phyloP scores from a whole-genome alignment of 306 rosid genomes.

The Arachis stenosperma region DNA sequence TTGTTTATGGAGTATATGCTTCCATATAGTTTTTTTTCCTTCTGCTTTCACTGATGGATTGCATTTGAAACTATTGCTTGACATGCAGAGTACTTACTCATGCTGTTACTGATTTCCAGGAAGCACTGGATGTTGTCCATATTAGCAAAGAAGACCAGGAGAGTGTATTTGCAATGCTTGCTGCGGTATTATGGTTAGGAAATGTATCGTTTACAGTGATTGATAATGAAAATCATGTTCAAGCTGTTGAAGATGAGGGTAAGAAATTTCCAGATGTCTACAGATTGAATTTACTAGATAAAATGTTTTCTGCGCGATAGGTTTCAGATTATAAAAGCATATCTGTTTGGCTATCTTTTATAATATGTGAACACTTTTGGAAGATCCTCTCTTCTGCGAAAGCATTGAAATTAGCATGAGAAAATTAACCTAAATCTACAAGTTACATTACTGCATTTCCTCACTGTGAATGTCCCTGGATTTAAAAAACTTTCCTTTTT shows the following conservation, averaged over 20 bases:
- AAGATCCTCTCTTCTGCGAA: neutral
- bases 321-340: conserved; percentile 10
- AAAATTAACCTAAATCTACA: neutral
- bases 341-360: neutral
- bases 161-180: conserved; percentile 96
- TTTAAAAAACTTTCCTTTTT: neutral
- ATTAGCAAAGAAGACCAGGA: conserved; percentile 84
- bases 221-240: conserved; percentile 95
- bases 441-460: neutral
- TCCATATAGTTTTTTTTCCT: conserved; percentile 24
- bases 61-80: conserved; percentile 30
- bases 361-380: neutral
- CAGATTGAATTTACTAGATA: conserved; percentile 1
- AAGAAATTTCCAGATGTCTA: conserved; percentile 36
- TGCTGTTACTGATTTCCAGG: conserved; percentile 57
- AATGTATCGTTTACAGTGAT: conserved; percentile 75
- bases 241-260: conserved; percentile 88
- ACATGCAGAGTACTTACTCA: conserved; percentile 37
- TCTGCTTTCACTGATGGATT: conserved; percentile 18
- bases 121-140: conserved; percentile 94
- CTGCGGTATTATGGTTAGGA: conserved; percentile 99
- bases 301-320: conserved; percentile 7
- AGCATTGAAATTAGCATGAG: neutral
- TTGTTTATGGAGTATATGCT: conserved; percentile 27
- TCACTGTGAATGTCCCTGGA: conserved; percentile 1